phyloP scores from a whole-genome alignment of 2,329 filamentous ascomycete species.

The Colletotrichum eremochloae region DNA sequence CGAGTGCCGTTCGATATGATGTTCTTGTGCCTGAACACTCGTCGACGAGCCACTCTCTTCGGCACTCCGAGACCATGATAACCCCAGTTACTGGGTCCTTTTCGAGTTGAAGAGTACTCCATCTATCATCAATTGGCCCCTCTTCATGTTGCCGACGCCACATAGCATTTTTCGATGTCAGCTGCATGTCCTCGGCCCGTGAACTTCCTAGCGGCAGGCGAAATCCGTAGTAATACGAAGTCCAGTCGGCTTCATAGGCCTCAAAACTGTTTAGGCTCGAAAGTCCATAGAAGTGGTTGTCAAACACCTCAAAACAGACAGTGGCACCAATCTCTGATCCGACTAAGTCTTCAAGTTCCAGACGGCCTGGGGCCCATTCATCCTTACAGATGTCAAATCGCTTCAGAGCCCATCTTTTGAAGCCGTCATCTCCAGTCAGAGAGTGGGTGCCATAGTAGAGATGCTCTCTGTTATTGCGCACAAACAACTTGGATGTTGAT shows the following conservation, averaged over 20 bases:
- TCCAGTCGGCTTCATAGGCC: slow-evolving; percentile 74
- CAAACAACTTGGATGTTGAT: slow-evolving; percentile 71
- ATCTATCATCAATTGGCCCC: slow-evolving; percentile 80
- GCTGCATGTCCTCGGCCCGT: slow-evolving; percentile 53
- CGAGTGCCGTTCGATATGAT: slow-evolving; percentile 73
- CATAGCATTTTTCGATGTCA: slow-evolving; percentile 60
- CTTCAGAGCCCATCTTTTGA: slow-evolving; percentile 73
- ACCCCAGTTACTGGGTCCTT: slow-evolving; percentile 70
- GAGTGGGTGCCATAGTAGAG: slow-evolving; percentile 78
- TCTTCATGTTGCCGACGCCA: slow-evolving; percentile 78
- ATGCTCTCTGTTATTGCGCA: slow-evolving; percentile 71
- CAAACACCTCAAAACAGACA: slow-evolving; percentile 79
- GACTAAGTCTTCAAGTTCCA: slow-evolving; percentile 70
- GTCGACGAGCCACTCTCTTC: slow-evolving; percentile 73
- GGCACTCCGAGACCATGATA: slow-evolving; percentile 74
- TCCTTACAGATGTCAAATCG: slow-evolving; percentile 61
- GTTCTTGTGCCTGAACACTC: slow-evolving; percentile 72
- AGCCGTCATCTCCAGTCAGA: slow-evolving; percentile 63
- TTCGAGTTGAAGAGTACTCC: slow-evolving; percentile 75
- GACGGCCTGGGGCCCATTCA: slow-evolving; percentile 57
- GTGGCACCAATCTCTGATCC: slow-evolving; percentile 76
- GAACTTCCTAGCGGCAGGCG: slow-evolving; percentile 69
- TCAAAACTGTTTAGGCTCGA: slow-evolving; percentile 75
- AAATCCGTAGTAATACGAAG: slow-evolving; percentile 77
- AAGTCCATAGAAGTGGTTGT: slow-evolving; percentile 76